These are phyloP conservation scores for Jackrogersella multiformis DNA, from an alignment of 495 filamentous ascomycete species.

Conservation along the genomic window DNA sequence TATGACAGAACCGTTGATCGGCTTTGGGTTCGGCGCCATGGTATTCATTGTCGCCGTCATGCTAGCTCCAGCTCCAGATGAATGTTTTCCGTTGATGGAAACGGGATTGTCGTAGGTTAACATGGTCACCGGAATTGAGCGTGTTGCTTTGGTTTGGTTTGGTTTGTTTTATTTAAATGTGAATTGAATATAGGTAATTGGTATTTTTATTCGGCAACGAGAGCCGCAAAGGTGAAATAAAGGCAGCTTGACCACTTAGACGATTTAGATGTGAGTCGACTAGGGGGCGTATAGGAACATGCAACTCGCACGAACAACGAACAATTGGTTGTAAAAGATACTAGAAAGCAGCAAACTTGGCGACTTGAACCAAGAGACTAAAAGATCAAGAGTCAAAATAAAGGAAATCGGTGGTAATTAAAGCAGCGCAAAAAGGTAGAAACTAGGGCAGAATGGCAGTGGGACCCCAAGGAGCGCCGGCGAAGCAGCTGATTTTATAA, in stretches of 20 bases:
- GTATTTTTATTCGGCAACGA: not conserved
- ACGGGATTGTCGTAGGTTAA: constrained; percentile 55
- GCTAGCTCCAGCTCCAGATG: constrained; percentile 42
- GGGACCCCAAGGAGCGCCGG: constrained; percentile 35
- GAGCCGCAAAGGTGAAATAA: not conserved
- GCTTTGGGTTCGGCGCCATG: constrained; percentile 48
- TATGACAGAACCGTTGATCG: constrained; percentile 42
- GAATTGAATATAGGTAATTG: no score
- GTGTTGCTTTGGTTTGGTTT: no score
- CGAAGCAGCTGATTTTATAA: constrained; percentile 41
- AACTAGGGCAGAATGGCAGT: constrained; percentile 36
- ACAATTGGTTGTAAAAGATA: constrained; percentile 1
- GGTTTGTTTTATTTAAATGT: no score
- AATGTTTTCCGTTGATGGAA: constrained; percentile 49
- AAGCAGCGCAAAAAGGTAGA: constrained; percentile 39
- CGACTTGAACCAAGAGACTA: constrained; percentile 18
- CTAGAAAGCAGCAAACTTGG: constrained; percentile 18
- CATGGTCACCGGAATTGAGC: constrained; percentile 47
- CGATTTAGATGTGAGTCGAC: not conserved
- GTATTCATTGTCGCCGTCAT: constrained; percentile 48
- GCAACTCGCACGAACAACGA: constrained; percentile 18
- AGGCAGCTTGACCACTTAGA: constrained; percentile 10
- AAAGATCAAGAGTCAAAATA: constrained; percentile 30
- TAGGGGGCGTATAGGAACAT: constrained; percentile 19
- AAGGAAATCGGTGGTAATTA: constrained; percentile 43